Evolutionary conservation across 257 asterid genomes (phyloP), one percentile per base, ranked within the genome.

Genomic region (Solanum verrucosum): DNA sequence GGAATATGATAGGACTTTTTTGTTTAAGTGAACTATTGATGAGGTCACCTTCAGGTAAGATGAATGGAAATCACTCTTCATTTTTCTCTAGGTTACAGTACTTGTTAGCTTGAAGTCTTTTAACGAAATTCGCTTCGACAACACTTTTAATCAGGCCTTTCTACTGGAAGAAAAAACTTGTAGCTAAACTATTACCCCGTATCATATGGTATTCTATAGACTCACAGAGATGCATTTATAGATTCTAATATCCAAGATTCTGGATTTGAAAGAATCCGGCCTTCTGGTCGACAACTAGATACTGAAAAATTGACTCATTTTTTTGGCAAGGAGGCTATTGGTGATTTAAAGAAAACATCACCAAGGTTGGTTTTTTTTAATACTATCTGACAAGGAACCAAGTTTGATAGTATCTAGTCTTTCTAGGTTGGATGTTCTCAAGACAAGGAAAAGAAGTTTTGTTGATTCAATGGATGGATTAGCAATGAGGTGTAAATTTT

Each of bases 401-500:
- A 38, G 87, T 88, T 89, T 93, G 65, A 91, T 87, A 79, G 78
- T 56, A 84, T 37, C 88, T 90, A 88, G 90, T 91, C 68, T 93
- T 93, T 87, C 87, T 98, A 96, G 99, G 96, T 88, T 89, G 77
- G 91, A 87, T 90, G 90, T 86, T 87, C 88, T 91, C 0, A 93
- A 86, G 38, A 35, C 91, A 89, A 92, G 94, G 90, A 88, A 87
- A 75, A 93, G 94, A 90, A 93, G 94, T 89, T 90, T 85, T 86
- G 86, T 88, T 37, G 93, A 91, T 85, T 78, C 83, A 89, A 91
- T 84, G 40, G 90, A 90, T 52, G 92, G 84, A 42, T 87, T 87
- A 52, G 95, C 91, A 90, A 91, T 93, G 87, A 87, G 88, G 44
- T 97, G 99, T 85, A 94, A 92, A 20, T 97, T 91, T 90, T 93